phyloP scores from a whole-genome alignment of 192 early-diverging fungal genomes.

The Gryganskiella cystojenkinii region DNA sequence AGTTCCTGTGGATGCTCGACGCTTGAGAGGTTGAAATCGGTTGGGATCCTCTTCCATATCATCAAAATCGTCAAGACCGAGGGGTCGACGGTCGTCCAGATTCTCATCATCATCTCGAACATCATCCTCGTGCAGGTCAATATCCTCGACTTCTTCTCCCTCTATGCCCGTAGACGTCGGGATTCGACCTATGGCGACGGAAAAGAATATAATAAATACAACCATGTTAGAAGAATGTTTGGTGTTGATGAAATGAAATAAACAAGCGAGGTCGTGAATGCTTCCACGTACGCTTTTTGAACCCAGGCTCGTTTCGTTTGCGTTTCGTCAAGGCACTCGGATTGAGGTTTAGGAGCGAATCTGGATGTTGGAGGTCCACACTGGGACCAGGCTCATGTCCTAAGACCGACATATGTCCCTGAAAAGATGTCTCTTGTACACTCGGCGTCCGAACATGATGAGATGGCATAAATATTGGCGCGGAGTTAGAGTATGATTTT shows the following conservation, averaged over 20 bases:
- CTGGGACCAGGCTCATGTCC: neutral
- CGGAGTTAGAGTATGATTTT: conserved; percentile 30
- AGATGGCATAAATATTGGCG: conserved; percentile 4
- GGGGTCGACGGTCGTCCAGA: neutral
- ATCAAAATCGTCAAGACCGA: conserved; percentile 22
- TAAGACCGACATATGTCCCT: conserved; percentile 7
- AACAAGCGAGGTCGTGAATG: neutral
- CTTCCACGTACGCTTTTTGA: conserved; percentile 44
- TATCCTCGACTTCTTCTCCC: conserved; percentile 29
- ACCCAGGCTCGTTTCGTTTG: conserved; percentile 37
- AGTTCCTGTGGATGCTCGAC: conserved; percentile 43
- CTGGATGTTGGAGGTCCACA: neutral
- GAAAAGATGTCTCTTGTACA: conserved; percentile 13
- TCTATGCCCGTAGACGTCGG: conserved; percentile 18
- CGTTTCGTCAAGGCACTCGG: conserved; percentile 24
- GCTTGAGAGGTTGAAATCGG: conserved; percentile 37
- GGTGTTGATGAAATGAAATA: neutral
- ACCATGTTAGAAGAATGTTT: neutral
- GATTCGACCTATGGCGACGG: conserved; percentile 26
- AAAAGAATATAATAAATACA: neutral
- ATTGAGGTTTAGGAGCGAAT: neutral
- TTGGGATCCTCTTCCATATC: conserved; percentile 29
- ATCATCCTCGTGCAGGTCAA: conserved; percentile 26
- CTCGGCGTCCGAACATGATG: conserved; percentile 30
- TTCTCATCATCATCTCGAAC: conserved; percentile 26